Base-by-base conservation (phyloP, 805 yeast genomes). In the Schizosaccharomyces pombe region DNA sequence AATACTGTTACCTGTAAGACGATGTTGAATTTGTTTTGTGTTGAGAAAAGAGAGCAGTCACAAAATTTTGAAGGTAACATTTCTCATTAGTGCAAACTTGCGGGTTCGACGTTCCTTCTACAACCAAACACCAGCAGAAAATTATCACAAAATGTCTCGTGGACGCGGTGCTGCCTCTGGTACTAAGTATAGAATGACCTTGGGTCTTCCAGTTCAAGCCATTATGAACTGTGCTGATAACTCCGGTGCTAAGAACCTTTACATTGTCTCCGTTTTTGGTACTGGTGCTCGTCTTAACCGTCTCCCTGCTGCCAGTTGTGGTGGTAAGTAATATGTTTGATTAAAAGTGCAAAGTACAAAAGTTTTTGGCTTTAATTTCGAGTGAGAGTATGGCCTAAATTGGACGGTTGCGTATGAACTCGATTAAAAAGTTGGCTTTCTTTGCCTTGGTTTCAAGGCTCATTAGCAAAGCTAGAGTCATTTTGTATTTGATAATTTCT, bases 181-280 rank as follows among this genome's bases (percentile, higher is more conserved):
- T 80, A 91, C 86, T 82, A 89, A 89, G 80, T 91, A 82, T 85
- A 86, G 96, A 78, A 85, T 89, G 84, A 86, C 98, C 74, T 85
- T 91, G 77, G 99, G 94, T 81, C 83, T 91, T 72, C 99, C 99
- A 77, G 82, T 79, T 67, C 98, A 97, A 75, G 99, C 99, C 75
- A 85, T 91, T 74, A 82, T 91, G 78, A 93, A 93, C 87, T 91
- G 99, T 79, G 87, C 93, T 76, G 99, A 91, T 75, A 91, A 91
- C 95, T 78, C 93, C 68, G 99, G 99, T 80, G 99, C 98, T 70
- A 87, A 97, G 80, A 89, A 87, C 85, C 82, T 91, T 70, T 85
- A 86, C 82, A 80, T 91, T 77, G 75, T 91, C 71, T 89, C 99
- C 77, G 99, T 91, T 71, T 91, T 89, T 79, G 97, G 97, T 70